Evolutionary conservation across 257 asterid species (phyloP).

Genomic region (Anisodus tanguticus): DNA sequence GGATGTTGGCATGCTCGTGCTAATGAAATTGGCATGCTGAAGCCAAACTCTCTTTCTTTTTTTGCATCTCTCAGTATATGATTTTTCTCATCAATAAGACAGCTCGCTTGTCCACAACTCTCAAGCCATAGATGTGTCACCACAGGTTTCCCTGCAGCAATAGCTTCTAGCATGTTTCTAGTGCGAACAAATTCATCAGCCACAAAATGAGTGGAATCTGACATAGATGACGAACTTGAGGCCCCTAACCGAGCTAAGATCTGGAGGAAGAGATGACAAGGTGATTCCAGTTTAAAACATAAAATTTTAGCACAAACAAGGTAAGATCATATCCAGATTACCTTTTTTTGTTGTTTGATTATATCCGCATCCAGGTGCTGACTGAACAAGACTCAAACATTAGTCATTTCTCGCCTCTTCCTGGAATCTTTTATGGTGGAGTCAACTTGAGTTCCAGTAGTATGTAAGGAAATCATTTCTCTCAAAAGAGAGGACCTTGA

Average conservation of each 20-base stretch:
- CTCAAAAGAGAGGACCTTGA: slow-evolving; percentile 55
- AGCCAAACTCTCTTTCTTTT: slow-evolving; percentile 87
- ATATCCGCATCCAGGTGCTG: slow-evolving; percentile 82
- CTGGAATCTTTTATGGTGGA: slow-evolving; percentile 56
- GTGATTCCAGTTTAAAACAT: slow-evolving; percentile 33
- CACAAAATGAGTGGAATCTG: slow-evolving; percentile 91
- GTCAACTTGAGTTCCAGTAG: slow-evolving; percentile 40
- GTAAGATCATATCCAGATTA: slow-evolving; percentile 27
- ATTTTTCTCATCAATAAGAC: slow-evolving; percentile 80
- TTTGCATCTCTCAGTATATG: slow-evolving; percentile 79
- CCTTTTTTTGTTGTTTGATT: slow-evolving; percentile 84
- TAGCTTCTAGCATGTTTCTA: slow-evolving; percentile 92
- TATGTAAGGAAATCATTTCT: slow-evolving; percentile 51
- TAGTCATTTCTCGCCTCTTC: slow-evolving; percentile 75
- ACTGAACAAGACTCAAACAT: slow-evolving; percentile 82
- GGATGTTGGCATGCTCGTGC: slow-evolving; percentile 76
- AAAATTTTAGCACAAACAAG: slow-evolving; percentile 12
- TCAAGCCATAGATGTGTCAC: slow-evolving; percentile 90
- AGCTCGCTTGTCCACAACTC: slow-evolving; percentile 82
- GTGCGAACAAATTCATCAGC: slow-evolving; percentile 94
- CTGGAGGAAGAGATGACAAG: slow-evolving; percentile 43
- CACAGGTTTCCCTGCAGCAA: slow-evolving; percentile 89
- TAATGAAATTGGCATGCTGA: slow-evolving; percentile 81
- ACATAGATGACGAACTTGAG: slow-evolving; percentile 63
- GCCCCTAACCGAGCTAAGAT: slow-evolving; percentile 81